Evolutionary conservation across 768 basidiomycete genomes (phyloP), one percentile per base, ranked within the genome.

Genomic region (Mrakia frigida): DNA sequence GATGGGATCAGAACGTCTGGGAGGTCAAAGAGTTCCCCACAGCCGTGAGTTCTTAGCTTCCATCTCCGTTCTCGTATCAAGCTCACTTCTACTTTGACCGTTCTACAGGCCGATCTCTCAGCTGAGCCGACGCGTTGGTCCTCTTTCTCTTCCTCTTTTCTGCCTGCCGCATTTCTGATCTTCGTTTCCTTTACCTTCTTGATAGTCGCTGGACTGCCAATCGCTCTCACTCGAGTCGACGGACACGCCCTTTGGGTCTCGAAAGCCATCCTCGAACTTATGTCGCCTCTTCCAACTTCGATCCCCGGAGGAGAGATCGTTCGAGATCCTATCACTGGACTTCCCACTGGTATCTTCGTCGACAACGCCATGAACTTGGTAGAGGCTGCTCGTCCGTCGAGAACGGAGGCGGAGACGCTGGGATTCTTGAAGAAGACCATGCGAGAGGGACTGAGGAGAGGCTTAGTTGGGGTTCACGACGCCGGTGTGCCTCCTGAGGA

Each of bases 161-260:
- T 23, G 16, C 31, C 10, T 28, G 52, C 10, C 31, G n/a, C 50
- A 67, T 10, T 56, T 25, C 41, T 43, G 39, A 31, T 56, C 11
- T 70, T 41, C 39, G 6, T 63, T 31, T 25, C 21, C 23, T 31
- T 25, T n/a, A n/a, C n/a, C n/a, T n/a, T 33, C 9, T 16, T 10
- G 0, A 2, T 23, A 77, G 76, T 98, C 0, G 84, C 84, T 35
- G 89, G 87, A 0, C 87, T 91, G 0, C 89, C 88, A 0, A 93
- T 98, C 76, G 87, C 88, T 13, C 86, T 98, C 7, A 84, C 84
- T 23, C 87, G 95, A 25, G 87, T 95, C 3, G 95, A 98, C 81
- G 89, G 85, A 0, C 95, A 98, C 81, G 93, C 92, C 0, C 84
- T 87, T 28, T 98, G 94, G 95, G 90, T 95, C 33, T 94, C 93